Evolutionary conservation across 2,329 filamentous ascomycete species (phyloP).

Genomic region (Coleophoma cylindrospora): DNA sequence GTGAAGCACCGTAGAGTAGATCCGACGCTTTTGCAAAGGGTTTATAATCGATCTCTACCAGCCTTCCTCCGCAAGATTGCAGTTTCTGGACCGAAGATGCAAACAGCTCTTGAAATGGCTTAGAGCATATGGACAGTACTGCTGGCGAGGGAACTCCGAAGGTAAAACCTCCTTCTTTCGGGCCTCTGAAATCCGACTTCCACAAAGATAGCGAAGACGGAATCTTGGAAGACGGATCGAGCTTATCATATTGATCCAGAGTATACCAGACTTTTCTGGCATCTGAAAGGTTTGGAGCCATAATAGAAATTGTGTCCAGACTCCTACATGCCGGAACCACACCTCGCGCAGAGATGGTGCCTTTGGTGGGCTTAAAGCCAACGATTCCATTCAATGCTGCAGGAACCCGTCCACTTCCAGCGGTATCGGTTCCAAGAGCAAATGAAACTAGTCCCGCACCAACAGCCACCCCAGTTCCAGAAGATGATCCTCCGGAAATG

Average conservation of each 20-base stretch:
- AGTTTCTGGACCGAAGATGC: slow-evolving; percentile 29
- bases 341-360: slow-evolving; percentile 40
- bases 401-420: slow-evolving; percentile 44
- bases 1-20: slow-evolving; percentile 46
- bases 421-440: slow-evolving; percentile 46
- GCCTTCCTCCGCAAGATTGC: slow-evolving; percentile 31
- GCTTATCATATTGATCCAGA: slow-evolving; percentile 37
- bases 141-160: slow-evolving; percentile 42
- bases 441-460: slow-evolving; percentile 46
- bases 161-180: slow-evolving; percentile 31
- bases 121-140: slow-evolving; percentile 34
- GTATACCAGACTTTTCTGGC: slow-evolving; percentile 43
- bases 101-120: slow-evolving; percentile 34
- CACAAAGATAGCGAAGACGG: slow-evolving; percentile 21
- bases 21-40: slow-evolving; percentile 42
- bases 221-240: slow-evolving; percentile 42
- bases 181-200: slow-evolving; percentile 22
- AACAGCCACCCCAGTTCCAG: slow-evolving; percentile 46
- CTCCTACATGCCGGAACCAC: slow-evolving; percentile 46
- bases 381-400: slow-evolving; percentile 44
- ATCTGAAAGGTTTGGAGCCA: slow-evolving; percentile 39
- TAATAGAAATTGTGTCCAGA: slow-evolving; percentile 46
- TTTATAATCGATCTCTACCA: slow-evolving; percentile 33
- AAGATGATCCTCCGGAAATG: slow-evolving; percentile 49
- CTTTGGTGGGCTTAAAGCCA: slow-evolving; percentile 42